A percentile compares a stretch with the other conserved stretches of the same genome.
phyloP scores from a whole-genome alignment of 2,329 filamentous ascomycete species.

The Penicillium nordicum region DNA sequence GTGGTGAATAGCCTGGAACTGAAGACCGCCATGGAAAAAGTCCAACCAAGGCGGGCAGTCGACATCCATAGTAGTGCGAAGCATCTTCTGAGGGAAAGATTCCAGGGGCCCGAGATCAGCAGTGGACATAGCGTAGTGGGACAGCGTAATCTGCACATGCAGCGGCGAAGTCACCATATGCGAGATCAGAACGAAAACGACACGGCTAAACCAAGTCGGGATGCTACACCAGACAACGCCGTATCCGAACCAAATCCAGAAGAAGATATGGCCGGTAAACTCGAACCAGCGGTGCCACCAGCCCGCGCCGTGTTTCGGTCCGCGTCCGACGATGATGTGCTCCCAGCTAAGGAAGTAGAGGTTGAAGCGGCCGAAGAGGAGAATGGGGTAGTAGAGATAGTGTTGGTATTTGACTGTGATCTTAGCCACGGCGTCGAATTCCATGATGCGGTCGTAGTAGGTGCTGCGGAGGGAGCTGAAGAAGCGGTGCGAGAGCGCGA shows the following conservation, averaged over 20 bases:
- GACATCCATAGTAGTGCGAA: conserved; percentile 88
- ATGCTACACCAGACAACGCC: conserved; percentile 67
- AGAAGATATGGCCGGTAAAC: conserved; percentile 67
- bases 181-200: conserved; percentile 72
- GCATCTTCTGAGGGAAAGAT: conserved; percentile 82
- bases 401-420: conserved; percentile 67
- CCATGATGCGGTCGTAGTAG: conserved; percentile 76
- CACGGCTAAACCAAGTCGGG: conserved; percentile 62
- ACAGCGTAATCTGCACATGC: conserved; percentile 86
- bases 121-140: conserved; percentile 89
- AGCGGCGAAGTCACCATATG: conserved; percentile 75
- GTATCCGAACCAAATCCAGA: conserved; percentile 84
- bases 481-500: conserved; percentile 82
- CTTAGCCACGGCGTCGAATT: conserved; percentile 69
- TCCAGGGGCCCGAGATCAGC: conserved; percentile 75
- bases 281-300: conserved; percentile 80
- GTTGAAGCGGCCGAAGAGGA: conserved; percentile 80
- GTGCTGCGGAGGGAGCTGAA: conserved; percentile 68
- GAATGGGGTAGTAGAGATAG: conserved; percentile 75
- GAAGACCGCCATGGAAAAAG: conserved; percentile 79
- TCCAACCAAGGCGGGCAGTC: conserved; percentile 83
- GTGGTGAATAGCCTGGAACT: conserved; percentile 85
- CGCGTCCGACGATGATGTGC: conserved; percentile 65
- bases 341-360: conserved; percentile 80
- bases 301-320: conserved; percentile 68